Percentiles rank a stretch among this genome's conserved stretches.
phyloP scores from a whole-genome alignment of 345 rosid species.

The Crucihimalaya himalaica region DNA sequence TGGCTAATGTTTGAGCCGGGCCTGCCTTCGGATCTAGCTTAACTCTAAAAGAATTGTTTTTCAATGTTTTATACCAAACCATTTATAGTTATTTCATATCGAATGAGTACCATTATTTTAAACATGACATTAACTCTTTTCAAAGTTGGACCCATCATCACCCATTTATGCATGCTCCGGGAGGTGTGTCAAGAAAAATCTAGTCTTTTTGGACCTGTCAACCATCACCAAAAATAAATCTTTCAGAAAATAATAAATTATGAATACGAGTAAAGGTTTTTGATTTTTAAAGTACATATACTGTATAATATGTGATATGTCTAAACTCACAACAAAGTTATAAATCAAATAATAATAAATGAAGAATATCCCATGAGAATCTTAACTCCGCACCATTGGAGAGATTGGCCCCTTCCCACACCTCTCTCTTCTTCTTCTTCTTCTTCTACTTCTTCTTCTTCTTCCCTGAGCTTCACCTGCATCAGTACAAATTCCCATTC shows the following conservation, averaged over 20 bases:
- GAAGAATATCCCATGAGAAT: conserved; percentile 40
- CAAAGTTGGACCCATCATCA: background rate
- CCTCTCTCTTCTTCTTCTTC: background rate
- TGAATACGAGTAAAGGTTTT: background rate
- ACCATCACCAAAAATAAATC: background rate
- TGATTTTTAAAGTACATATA: background rate
- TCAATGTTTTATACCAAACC: no score
- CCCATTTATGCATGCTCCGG: background rate
- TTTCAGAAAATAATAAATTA: background rate
- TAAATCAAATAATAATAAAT: background rate
- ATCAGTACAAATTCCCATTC: conserved; percentile 4
- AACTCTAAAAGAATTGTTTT: no score
- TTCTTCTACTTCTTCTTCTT: conserved; percentile 20
- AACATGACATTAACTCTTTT: background rate
- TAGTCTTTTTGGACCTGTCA: conserved; percentile 4
- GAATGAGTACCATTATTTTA: no score
- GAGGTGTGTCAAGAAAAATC: conserved; percentile 11
- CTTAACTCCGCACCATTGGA: conserved; percentile 37
- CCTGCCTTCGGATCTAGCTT: no score
- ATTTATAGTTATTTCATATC: no score
- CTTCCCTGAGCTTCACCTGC: conserved; percentile 27
- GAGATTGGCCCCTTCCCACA: conserved; percentile 12
- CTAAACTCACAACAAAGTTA: background rate
- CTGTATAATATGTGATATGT: background rate
- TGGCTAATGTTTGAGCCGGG: no score